Evolutionary conservation across 495 filamentous ascomycete genomes (phyloP).

Genomic region (Penicillium waksmanii): DNA sequence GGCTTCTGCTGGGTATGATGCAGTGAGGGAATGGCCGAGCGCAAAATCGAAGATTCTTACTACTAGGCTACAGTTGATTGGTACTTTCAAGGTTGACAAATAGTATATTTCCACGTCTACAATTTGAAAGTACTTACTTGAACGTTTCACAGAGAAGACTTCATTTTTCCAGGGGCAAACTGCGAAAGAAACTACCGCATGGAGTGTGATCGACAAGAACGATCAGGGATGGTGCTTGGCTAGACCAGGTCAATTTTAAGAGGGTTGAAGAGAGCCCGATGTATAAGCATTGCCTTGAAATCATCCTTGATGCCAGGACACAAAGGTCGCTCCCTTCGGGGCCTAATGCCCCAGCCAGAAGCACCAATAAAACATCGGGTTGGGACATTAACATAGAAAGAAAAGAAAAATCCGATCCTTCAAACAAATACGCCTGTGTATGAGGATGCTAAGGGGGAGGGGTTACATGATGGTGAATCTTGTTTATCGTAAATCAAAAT

Average conservation of each 20-base stretch:
- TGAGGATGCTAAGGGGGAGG: conserved; percentile 45
- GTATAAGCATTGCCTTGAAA: conserved; percentile 9
- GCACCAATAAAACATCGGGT: conserved; percentile 16
- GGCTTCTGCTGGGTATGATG: no score
- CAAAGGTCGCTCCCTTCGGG: conserved; percentile 16
- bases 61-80: background rate
- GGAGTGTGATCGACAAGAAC: conserved; percentile 21
- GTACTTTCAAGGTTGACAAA: background rate
- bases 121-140: background rate
- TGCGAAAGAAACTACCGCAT: conserved; percentile 24
- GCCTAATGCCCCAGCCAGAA: conserved; percentile 16
- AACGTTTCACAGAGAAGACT: conserved; percentile 3
- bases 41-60: no score
- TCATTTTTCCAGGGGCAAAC: conserved; percentile 26
- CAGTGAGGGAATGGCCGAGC: no score
- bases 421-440: conserved; percentile 52
- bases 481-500: conserved; percentile 53
- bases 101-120: background rate
- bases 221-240: conserved; percentile 17
- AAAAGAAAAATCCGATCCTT: conserved; percentile 34
- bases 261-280: conserved; percentile 4
- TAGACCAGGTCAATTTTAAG: conserved; percentile 3
- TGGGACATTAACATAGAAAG: conserved; percentile 35
- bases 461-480: conserved; percentile 66
- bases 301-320: conserved; percentile 19